phyloP scores from a whole-genome alignment of 768 basidiomycete genomes.

The Tricholoma sp. region DNA sequence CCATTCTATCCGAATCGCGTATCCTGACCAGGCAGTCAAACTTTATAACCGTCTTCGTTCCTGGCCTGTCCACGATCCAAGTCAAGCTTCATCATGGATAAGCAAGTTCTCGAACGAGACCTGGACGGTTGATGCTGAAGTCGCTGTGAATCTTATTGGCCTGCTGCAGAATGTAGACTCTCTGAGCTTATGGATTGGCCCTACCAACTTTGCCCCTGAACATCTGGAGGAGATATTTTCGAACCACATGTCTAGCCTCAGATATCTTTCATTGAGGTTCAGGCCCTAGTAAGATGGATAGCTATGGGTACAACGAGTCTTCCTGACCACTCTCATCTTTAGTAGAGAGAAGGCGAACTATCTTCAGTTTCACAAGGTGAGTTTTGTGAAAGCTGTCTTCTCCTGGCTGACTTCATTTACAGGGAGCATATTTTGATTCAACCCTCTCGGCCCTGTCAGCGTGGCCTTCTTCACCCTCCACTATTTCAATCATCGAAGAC shows the following conservation, averaged over 20 bases:
- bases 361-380: slow-evolving; percentile 74
- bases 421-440: slow-evolving; percentile 85
- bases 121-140: slow-evolving; percentile 73
- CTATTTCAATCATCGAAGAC: slow-evolving; percentile 66
- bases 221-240: slow-evolving; percentile 66
- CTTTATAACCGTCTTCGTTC: slow-evolving; percentile 54
- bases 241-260: slow-evolving; percentile 40
- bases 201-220: slow-evolving; percentile 72
- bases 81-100: slow-evolving; percentile 33
- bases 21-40: slow-evolving; percentile 46
- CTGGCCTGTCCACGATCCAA: slow-evolving; percentile 2
- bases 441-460: slow-evolving; percentile 54
- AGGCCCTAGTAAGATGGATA: slow-evolving; percentile 66
- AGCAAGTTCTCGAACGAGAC: slow-evolving; percentile 47
- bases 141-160: slow-evolving; percentile 63
- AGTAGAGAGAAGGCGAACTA: slow-evolving; percentile 75
- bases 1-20: slow-evolving; percentile 45
- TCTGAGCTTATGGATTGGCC: slow-evolving; percentile 67
- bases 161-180: slow-evolving; percentile 46
- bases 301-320: not conserved
- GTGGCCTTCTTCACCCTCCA: slow-evolving; percentile 47
- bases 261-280: slow-evolving; percentile 63
- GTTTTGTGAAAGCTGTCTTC: not conserved
- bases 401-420: not conserved
- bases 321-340: not conserved